A percentile compares a stretch with the other conserved stretches of the same genome.
Evolutionary conservation across 2,329 filamentous ascomycete genomes (phyloP).

Genomic region (Pseudopithomyces maydicus): DNA sequence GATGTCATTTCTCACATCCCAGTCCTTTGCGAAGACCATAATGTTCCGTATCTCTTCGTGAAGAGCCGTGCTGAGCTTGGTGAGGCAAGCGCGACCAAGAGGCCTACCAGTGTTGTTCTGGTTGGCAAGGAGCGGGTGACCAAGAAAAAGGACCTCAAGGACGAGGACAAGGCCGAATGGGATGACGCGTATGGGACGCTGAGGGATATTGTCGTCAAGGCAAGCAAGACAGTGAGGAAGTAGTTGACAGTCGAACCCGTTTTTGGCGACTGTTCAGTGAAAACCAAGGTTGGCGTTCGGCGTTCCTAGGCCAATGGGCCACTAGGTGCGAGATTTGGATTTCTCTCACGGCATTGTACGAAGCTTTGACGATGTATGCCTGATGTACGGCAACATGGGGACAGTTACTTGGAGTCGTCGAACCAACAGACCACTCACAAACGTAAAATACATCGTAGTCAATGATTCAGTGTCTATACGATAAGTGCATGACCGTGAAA

Average conservation of each 20-base stretch:
- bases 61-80: conserved; percentile 91
- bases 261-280: not conserved
- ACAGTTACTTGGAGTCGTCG: not conserved
- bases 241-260: conserved; percentile 21
- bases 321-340: not conserved
- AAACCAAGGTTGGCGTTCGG: conserved; percentile 6
- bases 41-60: conserved; percentile 95
- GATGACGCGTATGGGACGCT: conserved; percentile 61
- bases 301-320: conserved; percentile 2
- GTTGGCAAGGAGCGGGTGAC: conserved; percentile 59
- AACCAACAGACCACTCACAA: not conserved
- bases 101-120: conserved; percentile 97
- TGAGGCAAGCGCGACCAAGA: conserved; percentile 90
- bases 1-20: conserved; percentile 99
- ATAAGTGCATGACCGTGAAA: too few species aligned
- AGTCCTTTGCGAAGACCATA: conserved; percentile 97
- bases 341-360: not conserved
- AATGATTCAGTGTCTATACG: too few species aligned
- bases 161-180: conserved; percentile 54
- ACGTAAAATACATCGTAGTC: not conserved
- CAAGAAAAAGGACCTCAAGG: conserved; percentile 56
- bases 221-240: conserved; percentile 61
- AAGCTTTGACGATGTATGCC: not conserved
- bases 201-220: conserved; percentile 64
- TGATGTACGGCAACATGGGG: not conserved